A percentile compares a stretch with the other conserved stretches of the same genome.
Evolutionary conservation across 306 rosid species (phyloP).

Genomic region (Glycine tomentella): DNA sequence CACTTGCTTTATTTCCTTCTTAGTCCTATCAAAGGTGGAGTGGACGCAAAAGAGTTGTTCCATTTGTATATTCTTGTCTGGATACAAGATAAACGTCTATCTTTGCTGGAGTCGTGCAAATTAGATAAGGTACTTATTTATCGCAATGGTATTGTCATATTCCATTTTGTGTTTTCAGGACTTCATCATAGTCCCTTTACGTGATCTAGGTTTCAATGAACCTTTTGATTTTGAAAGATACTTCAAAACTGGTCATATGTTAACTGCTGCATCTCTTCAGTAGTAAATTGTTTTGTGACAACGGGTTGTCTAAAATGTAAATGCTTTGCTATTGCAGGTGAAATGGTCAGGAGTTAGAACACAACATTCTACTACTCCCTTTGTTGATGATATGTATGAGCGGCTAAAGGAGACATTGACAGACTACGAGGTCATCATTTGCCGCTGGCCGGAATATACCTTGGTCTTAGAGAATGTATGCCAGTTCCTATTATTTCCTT

Average conservation of each 20-base stretch:
- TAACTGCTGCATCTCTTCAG: conserved; percentile 1
- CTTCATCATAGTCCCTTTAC: conserved; percentile 26
- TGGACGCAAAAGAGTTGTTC: conserved; percentile 96
- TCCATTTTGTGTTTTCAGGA: conserved; percentile 9
- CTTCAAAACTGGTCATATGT: conserved; percentile 13
- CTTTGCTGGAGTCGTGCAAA: conserved; percentile 89
- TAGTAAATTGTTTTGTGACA: conserved; percentile 34
- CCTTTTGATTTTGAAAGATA: not conserved
- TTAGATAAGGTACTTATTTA: conserved; percentile 80
- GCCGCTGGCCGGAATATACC: conserved; percentile 98
- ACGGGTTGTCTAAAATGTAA: conserved; percentile 49
- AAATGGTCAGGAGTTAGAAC: conserved; percentile 99
- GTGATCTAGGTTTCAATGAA: not conserved
- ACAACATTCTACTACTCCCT: conserved; percentile 94
- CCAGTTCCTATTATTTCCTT: conserved; percentile 32
- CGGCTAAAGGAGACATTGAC: conserved; percentile 85
- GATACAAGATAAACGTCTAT: conserved; percentile 89
- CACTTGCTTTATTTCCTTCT: conserved; percentile 41
- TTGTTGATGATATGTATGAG: conserved; percentile 95
- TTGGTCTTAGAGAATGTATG: conserved; percentile 86
- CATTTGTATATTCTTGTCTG: conserved; percentile 91
- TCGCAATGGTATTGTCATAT: conserved; percentile 16
- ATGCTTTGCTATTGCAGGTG: conserved; percentile 69
- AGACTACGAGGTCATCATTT: conserved; percentile 87
- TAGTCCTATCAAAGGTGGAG: conserved; percentile 91